Evolutionary conservation across 371 early-diverging fungal species (phyloP), one percentile per base, ranked within the genome.

Genomic region (Smittium mucronatum): DNA sequence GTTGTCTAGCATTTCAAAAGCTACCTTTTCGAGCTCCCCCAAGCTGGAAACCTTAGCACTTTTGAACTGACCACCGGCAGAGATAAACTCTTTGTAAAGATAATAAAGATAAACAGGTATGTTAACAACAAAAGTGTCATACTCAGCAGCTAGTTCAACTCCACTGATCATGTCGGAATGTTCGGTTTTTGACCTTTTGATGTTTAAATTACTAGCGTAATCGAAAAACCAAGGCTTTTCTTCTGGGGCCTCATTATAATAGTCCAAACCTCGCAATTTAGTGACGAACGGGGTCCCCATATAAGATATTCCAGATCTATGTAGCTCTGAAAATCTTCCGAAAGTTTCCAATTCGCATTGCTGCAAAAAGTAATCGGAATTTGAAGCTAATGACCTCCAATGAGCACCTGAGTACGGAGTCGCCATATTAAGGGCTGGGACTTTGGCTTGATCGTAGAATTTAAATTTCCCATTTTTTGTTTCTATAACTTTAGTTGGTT

Each of bases 331-430:
- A 11, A 47, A 11, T 47, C 47, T 47, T 47, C 47, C 47, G 47
- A 47, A 47, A 47, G 47, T 47, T n/a, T 70, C 35, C 0, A 63
- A 33, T 30, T 77, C 80, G 57, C 60, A 73, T 17, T 69, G 28
- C 25, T 82, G 81, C 64, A 73, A 64, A 28, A 69, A 15, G 16
- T 30, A 25, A 70, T 86, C 81, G 32, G 73, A 67, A 17, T 74
- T 69, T 34, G 34, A 69, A 2, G 85, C 81, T 69, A 75, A 79
- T 0, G 84, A 81, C 28, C 82, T 75, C 86, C 86, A 86, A 75
- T 86, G 82, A n/a, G 86, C 86, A 26, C 86, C 86, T 0, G 86
- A 83, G 72, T 79, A 77, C 21, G 84, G 83, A 15, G 82, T 81
- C 15, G 86, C 83, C 67, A 67, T 67, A 36, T 67, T 17, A 1